Percentiles rank a stretch among this genome's conserved stretches.
phyloP scores from a whole-genome alignment of 805 yeast genomes.

The Cyberlindnera xylosilytica region DNA sequence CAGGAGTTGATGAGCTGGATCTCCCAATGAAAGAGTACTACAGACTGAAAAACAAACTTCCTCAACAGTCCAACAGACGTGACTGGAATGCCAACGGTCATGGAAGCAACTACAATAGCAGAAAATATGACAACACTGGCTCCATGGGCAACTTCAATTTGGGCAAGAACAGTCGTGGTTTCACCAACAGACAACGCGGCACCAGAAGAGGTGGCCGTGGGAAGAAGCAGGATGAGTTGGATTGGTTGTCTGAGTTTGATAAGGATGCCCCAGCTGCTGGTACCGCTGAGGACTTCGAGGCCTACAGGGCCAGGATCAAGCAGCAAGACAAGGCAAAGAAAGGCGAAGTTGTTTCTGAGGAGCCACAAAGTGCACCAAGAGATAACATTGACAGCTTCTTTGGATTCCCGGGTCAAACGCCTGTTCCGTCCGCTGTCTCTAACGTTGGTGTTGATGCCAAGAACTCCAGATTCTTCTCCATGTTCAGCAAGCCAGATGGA shows the following conservation, averaged over 20 bases:
- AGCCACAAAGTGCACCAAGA: background rate
- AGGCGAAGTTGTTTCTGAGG: slow-evolving; percentile 21
- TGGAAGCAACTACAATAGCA: slow-evolving; percentile 5
- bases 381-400: slow-evolving; percentile 27
- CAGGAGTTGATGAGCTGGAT: slow-evolving; percentile 13
- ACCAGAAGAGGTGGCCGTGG: slow-evolving; percentile 14
- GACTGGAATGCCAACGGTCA: slow-evolving; percentile 11
- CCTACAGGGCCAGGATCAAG: slow-evolving; percentile 37
- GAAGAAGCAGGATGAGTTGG: slow-evolving; percentile 21
- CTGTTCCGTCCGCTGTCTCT: slow-evolving; percentile 10
- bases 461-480: slow-evolving; percentile 28
- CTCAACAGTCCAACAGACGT: slow-evolving; percentile 12
- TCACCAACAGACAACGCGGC: slow-evolving; percentile 11
- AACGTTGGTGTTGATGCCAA: slow-evolving; percentile 18
- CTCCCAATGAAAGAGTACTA: slow-evolving; percentile 25
- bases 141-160: slow-evolving; percentile 30
- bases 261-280: slow-evolving; percentile 20
- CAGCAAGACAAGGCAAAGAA: slow-evolving; percentile 34
- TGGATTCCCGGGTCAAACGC: slow-evolving; percentile 9
- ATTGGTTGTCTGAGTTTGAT: slow-evolving; percentile 22
- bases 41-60: slow-evolving; percentile 17
- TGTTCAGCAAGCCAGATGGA: slow-evolving; percentile 23
- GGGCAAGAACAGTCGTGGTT: slow-evolving; percentile 12
- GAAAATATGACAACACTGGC: slow-evolving; percentile 24
- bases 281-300: slow-evolving; percentile 36